Evolutionary conservation across 371 early-diverging fungal genomes (phyloP), one percentile per base, ranked within the genome.

Genomic region (Choanephora cucurbitarum): DNA sequence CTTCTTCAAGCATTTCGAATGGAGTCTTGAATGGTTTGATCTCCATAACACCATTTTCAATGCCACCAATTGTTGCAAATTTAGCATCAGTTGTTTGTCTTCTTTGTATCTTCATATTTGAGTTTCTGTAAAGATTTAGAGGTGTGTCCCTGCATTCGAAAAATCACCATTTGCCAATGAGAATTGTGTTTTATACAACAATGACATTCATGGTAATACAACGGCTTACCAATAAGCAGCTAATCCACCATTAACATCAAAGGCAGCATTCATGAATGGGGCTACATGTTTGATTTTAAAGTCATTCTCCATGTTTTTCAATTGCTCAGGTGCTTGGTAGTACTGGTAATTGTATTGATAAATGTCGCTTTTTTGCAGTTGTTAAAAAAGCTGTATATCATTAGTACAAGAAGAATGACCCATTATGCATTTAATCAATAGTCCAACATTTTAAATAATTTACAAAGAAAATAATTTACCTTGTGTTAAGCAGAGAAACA

Each of bases 201-300:
- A 52, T 46, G 48, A 18, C 52, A 28, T 4, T 41, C 52, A n/a
- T n/a, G 52, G 24, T 45, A 58, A 58, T 32, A 51, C 24, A 39
- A 51, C 58, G 46, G 42, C 59, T 58, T 52, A 58, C 59, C 59
- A 52, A 58, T 52, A 58, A 32, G 42, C 53, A 52, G 31, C 48
- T 52, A 58, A 32, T 19, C 52, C 48, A 52, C 52, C 59, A 48
- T 58, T 46, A 9, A 47, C 52, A 58, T 52, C 52, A 58, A 58
- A 58, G 41, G 47, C 52, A 52, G 52, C 58, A 51, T 58, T 58
- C 39, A 58, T 18, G 52, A 58, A 58, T 46, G 97, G 98, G 3
- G 93, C 99, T 22, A 99, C 87, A 62, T 97, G 98, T 18, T 97
- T 84, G 49, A 96, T 91, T 73, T 94, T 95, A 70, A 93, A 92